phyloP scores from a whole-genome alignment of 768 basidiomycete species.

The Suillus brevipes region DNA sequence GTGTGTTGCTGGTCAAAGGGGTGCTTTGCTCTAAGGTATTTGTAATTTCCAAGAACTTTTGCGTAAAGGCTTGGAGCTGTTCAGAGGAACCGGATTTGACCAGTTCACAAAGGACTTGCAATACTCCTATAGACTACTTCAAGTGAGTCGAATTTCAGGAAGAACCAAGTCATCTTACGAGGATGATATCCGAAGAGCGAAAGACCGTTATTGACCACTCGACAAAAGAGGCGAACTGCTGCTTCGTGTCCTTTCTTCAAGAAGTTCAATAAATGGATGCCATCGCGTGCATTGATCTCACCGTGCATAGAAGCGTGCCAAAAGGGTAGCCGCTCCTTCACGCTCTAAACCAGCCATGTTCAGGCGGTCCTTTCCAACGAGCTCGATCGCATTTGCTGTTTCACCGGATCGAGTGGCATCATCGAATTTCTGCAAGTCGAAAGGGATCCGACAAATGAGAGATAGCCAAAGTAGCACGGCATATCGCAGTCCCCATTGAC shows the following conservation, averaged over 20 bases:
- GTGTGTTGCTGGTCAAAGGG: constrained; percentile 52
- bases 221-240: constrained; percentile 54
- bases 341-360: constrained; percentile 78
- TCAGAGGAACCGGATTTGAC: constrained; percentile 61
- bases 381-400: constrained; percentile 60
- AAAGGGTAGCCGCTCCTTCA: constrained; percentile 77
- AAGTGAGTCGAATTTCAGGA: constrained; percentile 5
- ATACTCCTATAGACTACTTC: constrained; percentile 61
- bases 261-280: constrained; percentile 1
- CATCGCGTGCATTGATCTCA: constrained; percentile 31
- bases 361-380: constrained; percentile 57
- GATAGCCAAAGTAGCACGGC: constrained; percentile 90
- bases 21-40: constrained; percentile 41
- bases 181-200: constrained; percentile 45
- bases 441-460: constrained; percentile 91
- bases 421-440: constrained; percentile 86
- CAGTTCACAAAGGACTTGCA: constrained; percentile 72
- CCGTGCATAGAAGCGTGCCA: constrained; percentile 83
- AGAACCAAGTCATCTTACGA: constrained; percentile 37
- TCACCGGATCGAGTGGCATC: constrained; percentile 50
- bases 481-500: constrained; percentile 82
- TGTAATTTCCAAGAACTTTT: constrained; percentile 47
- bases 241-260: constrained; percentile 57
- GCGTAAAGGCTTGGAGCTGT: constrained; percentile 45
- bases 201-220: constrained; percentile 44